phyloP scores from a whole-genome alignment of 2,329 filamentous ascomycete genomes.

The Allantophomopsis cytisporea region DNA sequence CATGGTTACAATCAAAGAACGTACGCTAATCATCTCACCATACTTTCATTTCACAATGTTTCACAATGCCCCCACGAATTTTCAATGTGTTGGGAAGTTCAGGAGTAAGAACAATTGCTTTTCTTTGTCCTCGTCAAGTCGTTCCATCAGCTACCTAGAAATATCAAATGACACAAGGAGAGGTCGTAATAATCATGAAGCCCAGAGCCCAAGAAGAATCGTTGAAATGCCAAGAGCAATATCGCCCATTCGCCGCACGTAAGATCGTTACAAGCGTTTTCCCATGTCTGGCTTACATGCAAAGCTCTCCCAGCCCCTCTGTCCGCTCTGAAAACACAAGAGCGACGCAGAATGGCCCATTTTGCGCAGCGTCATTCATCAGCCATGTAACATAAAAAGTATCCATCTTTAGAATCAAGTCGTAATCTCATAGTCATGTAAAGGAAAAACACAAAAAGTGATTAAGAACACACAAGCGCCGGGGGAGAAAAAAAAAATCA shows the following conservation, averaged over 20 bases:
- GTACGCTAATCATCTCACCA: too few species aligned
- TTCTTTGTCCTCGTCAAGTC: constrained; percentile 1
- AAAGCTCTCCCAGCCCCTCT: background rate
- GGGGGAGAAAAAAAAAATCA: background rate
- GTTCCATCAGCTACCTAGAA: constrained; percentile 1
- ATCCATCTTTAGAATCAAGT: background rate
- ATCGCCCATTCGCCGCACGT: constrained; percentile 1
- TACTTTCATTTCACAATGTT: too few species aligned
- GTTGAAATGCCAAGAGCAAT: background rate
- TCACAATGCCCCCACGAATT: too few species aligned
- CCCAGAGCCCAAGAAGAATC: background rate
- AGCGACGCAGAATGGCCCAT: background rate
- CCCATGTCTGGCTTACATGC: background rate
- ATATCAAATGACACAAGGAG: background rate
- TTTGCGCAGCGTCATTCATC: constrained; percentile 2
- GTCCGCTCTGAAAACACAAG: background rate
- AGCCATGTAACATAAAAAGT: constrained; percentile 1
- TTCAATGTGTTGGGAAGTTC: too few species aligned
- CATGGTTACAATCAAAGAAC: too few species aligned
- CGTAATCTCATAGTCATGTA: constrained; percentile 1
- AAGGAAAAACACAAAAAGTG: constrained; percentile 1
- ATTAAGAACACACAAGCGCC: background rate
- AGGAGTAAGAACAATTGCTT: background rate
- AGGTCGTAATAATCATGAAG: background rate
- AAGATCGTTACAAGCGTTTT: constrained; percentile 1